Percentiles rank a stretch among this genome's conserved stretches.
phyloP scores from a whole-genome alignment of 345 rosid genomes.

The Triadica sebifera region DNA sequence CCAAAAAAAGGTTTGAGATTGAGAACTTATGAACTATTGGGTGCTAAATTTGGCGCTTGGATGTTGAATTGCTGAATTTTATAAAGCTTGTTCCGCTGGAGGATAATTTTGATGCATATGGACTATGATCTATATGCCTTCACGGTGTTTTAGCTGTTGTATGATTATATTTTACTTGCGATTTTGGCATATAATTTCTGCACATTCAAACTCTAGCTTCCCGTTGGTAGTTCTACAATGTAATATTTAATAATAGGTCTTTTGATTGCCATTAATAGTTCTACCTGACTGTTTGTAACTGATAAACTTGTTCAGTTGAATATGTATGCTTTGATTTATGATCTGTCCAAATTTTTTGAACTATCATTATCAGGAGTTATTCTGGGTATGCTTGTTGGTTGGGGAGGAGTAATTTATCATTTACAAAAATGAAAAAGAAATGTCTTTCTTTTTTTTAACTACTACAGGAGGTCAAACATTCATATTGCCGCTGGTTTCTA shows the following conservation, averaged over 20 bases:
- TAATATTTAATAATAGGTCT: neutral
- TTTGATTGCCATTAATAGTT: neutral
- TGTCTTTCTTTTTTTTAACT: neutral
- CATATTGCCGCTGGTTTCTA: neutral
- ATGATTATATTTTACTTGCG: neutral
- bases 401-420: neutral
- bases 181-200: neutral
- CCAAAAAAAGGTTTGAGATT: too few species aligned
- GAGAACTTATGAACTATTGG: neutral
- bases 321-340: neutral
- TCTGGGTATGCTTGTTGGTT: neutral
- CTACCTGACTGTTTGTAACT: neutral
- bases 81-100: neutral
- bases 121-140: neutral
- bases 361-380: neutral
- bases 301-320: neutral
- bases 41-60: neutral
- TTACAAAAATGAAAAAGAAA: neutral
- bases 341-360: neutral
- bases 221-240: neutral
- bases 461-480: neutral
- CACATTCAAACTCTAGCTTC: neutral
- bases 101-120: neutral
- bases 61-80: neutral
- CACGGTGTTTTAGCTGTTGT: neutral